Conservation (phyloP, 345 rosid genomes). For the Dipteronia sinensis region DNA sequence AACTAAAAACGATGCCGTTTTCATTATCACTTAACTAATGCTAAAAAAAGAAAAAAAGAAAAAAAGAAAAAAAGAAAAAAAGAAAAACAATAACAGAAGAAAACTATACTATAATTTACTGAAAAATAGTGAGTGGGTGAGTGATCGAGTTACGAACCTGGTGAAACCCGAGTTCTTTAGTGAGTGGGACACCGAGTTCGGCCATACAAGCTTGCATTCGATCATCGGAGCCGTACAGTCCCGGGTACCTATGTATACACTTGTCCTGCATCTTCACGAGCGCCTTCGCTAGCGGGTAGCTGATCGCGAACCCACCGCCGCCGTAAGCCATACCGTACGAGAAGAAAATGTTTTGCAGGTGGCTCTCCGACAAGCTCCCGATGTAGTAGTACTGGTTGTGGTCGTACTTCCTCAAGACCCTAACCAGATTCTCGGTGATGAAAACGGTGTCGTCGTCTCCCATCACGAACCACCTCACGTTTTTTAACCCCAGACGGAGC, state of each 20-base stretch:
- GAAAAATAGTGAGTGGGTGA: background rate
- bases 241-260: slow-evolving; percentile 86
- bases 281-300: slow-evolving; percentile 88
- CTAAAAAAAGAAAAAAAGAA: background rate
- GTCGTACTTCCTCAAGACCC: slow-evolving; percentile 80
- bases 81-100: background rate
- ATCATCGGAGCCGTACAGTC: slow-evolving; percentile 95
- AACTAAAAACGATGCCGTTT: background rate
- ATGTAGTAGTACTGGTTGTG: slow-evolving; percentile 86
- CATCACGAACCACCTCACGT: slow-evolving; percentile 98
- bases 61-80: background rate
- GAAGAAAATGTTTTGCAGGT: slow-evolving; percentile 87
- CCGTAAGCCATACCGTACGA: slow-evolving; percentile 99
- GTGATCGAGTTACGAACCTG: slow-evolving; percentile 56
- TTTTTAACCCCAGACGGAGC: slow-evolving; percentile 50
- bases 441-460: slow-evolving; percentile 99
- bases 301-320: slow-evolving; percentile 97
- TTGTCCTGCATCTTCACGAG: slow-evolving; percentile 84
- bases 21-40: background rate
- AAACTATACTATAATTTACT: background rate
- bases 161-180: slow-evolving; percentile 94
- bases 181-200: slow-evolving; percentile 97
- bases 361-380: slow-evolving; percentile 96
- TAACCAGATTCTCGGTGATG: slow-evolving; percentile 73
- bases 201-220: slow-evolving; percentile 99